phyloP scores from a whole-genome alignment of 75 land plant species.

The Gnetum montanum region DNA sequence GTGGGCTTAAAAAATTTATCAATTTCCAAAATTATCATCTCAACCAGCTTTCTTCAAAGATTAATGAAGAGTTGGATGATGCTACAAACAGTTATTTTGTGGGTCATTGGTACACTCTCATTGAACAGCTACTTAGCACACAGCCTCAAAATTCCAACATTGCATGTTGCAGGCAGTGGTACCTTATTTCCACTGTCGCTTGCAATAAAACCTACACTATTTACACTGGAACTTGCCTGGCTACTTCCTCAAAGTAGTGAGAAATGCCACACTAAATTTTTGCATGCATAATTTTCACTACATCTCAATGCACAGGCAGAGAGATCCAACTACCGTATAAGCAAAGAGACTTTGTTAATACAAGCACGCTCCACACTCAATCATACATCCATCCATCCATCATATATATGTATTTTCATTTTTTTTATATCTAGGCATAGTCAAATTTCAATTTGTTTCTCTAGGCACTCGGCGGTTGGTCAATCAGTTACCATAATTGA shows the following conservation, averaged over 20 bases:
- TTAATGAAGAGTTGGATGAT: too few species aligned
- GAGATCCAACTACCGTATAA: neutral
- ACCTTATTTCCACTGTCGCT: neutral
- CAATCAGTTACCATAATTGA: too few species aligned
- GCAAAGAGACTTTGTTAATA: neutral
- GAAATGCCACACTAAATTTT: neutral
- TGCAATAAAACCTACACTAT: constrained; percentile 2
- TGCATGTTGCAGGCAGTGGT: constrained; percentile 1
- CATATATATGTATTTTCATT: neutral
- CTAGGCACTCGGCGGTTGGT: neutral
- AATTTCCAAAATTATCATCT: too few species aligned
- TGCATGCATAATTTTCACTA: neutral
- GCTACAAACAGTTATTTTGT: too few species aligned
- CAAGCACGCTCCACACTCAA: constrained; percentile 3
- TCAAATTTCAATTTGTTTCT: neutral
- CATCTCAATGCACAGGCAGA: neutral
- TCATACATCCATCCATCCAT: neutral
- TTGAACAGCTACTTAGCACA: neutral
- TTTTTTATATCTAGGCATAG: neutral
- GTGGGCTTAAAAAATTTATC: too few species aligned
- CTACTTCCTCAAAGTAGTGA: neutral
- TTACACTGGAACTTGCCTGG: neutral
- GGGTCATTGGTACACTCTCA: neutral
- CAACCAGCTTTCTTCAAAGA: too few species aligned
- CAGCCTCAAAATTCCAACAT: neutral